Conservation (phyloP, 495 filamentous ascomycete genomes). For the Jackrogersella minutella region DNA sequence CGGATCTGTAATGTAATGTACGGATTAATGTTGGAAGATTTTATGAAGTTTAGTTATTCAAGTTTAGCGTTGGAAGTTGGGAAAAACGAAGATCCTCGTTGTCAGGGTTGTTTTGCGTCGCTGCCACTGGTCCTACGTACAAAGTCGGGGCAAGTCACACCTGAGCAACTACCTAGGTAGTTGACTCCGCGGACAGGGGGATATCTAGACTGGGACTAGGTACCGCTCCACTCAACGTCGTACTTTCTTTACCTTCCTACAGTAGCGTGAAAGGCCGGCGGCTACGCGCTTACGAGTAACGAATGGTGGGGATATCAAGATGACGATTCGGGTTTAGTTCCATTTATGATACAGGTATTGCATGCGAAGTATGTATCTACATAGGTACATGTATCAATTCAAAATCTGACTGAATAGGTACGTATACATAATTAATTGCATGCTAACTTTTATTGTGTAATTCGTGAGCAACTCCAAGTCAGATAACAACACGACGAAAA, state of each 20-base stretch:
- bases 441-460: no score
- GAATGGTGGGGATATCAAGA: background rate
- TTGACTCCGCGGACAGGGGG: no score
- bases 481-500: background rate
- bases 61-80: background rate
- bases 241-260: slow-evolving; percentile 29
- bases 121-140: slow-evolving; percentile 1
- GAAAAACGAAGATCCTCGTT: slow-evolving; percentile 4
- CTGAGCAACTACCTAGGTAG: no score
- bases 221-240: slow-evolving; percentile 18
- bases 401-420: no score
- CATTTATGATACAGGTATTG: slow-evolving; percentile 1
- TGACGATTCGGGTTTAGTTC: slow-evolving; percentile 24
- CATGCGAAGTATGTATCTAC: no score
- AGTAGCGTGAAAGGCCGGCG: slow-evolving; percentile 40
- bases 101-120: slow-evolving; percentile 24
- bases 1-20: no score
- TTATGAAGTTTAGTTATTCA: background rate
- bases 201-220: no score
- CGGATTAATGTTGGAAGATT: no score
- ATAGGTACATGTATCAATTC: no score
- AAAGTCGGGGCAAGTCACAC: slow-evolving; percentile 9
- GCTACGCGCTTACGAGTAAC: slow-evolving; percentile 41
- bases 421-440: slow-evolving; percentile 13
- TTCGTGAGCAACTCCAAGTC: background rate